Conservation (phyloP, 495 filamentous ascomycete species). For the Physcia stellaris region DNA sequence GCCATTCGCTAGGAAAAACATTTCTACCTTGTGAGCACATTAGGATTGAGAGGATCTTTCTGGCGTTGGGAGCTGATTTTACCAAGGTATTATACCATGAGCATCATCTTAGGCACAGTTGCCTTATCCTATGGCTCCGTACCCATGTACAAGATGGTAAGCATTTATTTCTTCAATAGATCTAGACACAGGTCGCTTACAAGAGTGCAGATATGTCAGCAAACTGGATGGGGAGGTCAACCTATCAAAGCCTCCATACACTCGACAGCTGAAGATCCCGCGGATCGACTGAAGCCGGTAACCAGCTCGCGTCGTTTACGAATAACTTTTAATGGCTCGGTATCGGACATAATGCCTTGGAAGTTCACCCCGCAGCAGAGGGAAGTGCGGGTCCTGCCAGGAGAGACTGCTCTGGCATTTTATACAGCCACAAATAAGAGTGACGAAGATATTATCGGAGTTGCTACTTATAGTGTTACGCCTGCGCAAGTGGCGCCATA, state of each 20-base stretch:
- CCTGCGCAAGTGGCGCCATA: conserved; percentile 93
- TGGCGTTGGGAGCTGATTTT: background rate
- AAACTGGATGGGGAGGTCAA: conserved; percentile 89
- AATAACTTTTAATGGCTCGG: conserved; percentile 90
- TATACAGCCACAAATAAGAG: conserved; percentile 92
- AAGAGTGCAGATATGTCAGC: conserved; percentile 70
- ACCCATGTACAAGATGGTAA: conserved; percentile 93
- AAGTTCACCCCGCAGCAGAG: conserved; percentile 95
- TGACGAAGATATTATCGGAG: conserved; percentile 85
- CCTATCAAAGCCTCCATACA: conserved; percentile 73
- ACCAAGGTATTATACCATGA: conserved; percentile 79
- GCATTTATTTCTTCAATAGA: conserved; percentile 2
- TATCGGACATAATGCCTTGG: conserved; percentile 92
- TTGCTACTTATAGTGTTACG: conserved; percentile 94
- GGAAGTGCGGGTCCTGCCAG: conserved; percentile 87
- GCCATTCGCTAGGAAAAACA: conserved; percentile 15
- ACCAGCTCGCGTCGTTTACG: conserved; percentile 70
- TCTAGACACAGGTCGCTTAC: background rate
- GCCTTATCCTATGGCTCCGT: conserved; percentile 92
- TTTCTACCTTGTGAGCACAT: conserved; percentile 14
- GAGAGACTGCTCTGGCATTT: conserved; percentile 94
- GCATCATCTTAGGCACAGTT: conserved; percentile 77
- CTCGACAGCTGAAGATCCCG: conserved; percentile 47
- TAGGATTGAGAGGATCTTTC: background rate
- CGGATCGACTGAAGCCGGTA: conserved; percentile 65